Evolutionary conservation across 495 filamentous ascomycete species (phyloP).

Genomic region (Aspergillus asperescens): DNA sequence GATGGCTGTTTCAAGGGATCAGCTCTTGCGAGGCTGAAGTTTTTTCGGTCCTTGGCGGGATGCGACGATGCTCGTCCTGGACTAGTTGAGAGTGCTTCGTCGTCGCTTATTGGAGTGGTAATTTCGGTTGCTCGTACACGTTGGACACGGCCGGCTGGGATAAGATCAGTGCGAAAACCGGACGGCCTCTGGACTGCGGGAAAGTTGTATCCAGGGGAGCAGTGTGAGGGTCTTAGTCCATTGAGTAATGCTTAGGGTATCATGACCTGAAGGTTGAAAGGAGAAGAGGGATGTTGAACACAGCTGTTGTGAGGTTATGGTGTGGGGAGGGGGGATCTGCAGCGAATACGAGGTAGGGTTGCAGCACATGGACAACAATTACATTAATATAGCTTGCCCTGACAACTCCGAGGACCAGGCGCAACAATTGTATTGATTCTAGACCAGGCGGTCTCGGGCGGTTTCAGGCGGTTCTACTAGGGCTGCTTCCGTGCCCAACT

Average conservation of each 20-base stretch:
- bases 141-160: neutral
- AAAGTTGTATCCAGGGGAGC: too few relatives aligned
- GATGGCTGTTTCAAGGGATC: neutral
- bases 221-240: too few relatives aligned
- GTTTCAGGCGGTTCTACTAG: too few relatives aligned
- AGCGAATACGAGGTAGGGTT: conserved; percentile 1
- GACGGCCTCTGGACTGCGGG: too few relatives aligned
- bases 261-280: neutral
- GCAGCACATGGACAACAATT: neutral
- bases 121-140: neutral
- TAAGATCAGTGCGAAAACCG: too few relatives aligned
- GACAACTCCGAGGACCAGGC: neutral
- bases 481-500: too few relatives aligned
- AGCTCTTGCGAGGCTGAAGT: neutral
- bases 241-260: too few relatives aligned
- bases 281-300: neutral
- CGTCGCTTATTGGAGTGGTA: neutral
- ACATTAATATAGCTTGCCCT: too few relatives aligned
- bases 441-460: too few relatives aligned
- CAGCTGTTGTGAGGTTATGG: neutral
- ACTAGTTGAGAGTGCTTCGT: neutral
- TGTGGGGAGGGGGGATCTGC: neutral
- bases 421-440: too few relatives aligned
- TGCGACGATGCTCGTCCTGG: neutral
- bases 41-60: neutral